Base-by-base conservation (phyloP, 345 rosid genomes). In the Viola odorata region DNA sequence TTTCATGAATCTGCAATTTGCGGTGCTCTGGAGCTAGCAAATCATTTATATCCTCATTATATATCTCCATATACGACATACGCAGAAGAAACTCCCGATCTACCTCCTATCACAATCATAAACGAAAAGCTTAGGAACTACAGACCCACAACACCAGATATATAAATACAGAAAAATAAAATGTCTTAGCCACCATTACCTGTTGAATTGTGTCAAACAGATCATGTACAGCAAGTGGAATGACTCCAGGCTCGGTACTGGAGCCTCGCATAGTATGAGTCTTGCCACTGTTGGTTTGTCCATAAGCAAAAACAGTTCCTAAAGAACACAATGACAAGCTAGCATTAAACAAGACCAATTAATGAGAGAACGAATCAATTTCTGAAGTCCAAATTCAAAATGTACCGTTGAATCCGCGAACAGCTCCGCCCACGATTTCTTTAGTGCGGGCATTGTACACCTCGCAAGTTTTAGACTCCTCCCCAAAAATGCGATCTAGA, bases 301-400 rank as follows among this genome's bases (percentile, higher is more conserved):
- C 98, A 50, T 92, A 92, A 17, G 96, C 98, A 79, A 92, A 92
- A 45, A 92, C 96, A 9, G 98, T 92, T 15, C 98, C 98, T 92
- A 14, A 37, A 48, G 52, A 32, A 52, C 10, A 36, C 37, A 39
- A 4, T 41, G 6, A 55, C 42, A 54, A 23, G 32, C 32, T 23
- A 23, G 4, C 13, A 7, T 38, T 32, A 37, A 13, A 12, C 7
- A 7, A n/a, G 13, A 5, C 15, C 52, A 49, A 49, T 14, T 4
- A 7, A 49, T 37, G 14, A 37, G 7, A 36, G n/a, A 54, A 54
- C 7, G 15, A 12, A 14, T 5, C 15, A n/a, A n/a, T 49, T 49
- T 5, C 5, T 49, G 12, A 23, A 23, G 32, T 49, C 23, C 13
- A 49, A 49, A 23, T 23, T 23, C 32, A 23, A 50, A 48, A 12